Evolutionary conservation across 1,284 basidiomycete species (phyloP).

Genomic region (Gymnopus androsaceus): DNA sequence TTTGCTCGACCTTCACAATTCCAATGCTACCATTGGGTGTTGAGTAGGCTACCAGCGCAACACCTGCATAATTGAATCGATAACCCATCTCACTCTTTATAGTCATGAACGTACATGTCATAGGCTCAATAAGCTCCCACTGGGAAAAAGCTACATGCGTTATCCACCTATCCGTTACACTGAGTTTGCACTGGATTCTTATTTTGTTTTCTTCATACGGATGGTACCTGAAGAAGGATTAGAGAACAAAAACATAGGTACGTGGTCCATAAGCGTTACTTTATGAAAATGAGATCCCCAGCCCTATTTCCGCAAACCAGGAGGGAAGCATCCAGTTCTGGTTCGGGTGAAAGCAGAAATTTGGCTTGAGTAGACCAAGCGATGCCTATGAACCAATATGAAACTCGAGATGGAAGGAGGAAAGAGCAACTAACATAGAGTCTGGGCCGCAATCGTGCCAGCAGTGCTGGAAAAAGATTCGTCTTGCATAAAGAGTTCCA

Average conservation of each 20-base stretch:
- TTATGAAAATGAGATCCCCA: conserved; percentile 59
- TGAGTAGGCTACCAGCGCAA: conserved; percentile 58
- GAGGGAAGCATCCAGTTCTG: conserved; percentile 67
- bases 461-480: conserved; percentile 19
- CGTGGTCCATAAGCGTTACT: conserved; percentile 50
- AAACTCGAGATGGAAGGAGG: neutral
- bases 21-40: conserved; percentile 59
- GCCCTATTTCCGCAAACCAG: conserved; percentile 70
- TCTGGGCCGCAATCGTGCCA: conserved; percentile 42
- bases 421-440: conserved; percentile 37
- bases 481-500: conserved; percentile 17
- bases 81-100: neutral
- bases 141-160: conserved; percentile 19
- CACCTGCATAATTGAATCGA: conserved; percentile 41
- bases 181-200: conserved; percentile 14
- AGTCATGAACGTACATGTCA: neutral
- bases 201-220: conserved; percentile 8
- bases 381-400: conserved; percentile 50
- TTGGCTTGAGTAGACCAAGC: conserved; percentile 64
- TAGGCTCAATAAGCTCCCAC: conserved; percentile 15
- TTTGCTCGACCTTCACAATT: conserved; percentile 55
- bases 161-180: conserved; percentile 18
- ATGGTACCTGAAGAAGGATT: neutral
- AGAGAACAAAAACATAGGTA: neutral
- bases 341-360: conserved; percentile 56